Base-by-base conservation (phyloP, 768 basidiomycete species). In the Clitopilus passeckerianus region DNA sequence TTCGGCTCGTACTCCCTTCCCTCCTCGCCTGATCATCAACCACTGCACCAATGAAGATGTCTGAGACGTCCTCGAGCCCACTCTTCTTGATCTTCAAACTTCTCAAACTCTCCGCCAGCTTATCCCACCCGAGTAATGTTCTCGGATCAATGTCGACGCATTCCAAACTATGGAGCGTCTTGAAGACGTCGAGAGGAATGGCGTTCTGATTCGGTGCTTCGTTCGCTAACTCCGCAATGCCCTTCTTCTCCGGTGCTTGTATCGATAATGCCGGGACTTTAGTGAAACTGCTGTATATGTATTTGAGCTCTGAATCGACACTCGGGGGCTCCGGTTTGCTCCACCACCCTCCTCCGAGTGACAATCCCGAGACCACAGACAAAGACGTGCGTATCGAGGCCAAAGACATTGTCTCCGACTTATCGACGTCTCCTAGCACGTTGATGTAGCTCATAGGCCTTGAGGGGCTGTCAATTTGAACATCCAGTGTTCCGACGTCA, bases 251-350 rank as follows among this genome's bases (percentile, higher is more conserved):
- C 0, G 90, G 89, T 1, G 87, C 80, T 60, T 77, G 80, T 58
- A 95, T 73, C 6, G 78, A 74, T 37, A 96, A 77, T 1, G 93
- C 88, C 15, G 94, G 94, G 0, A 97, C 77, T 73, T 91, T 93
- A 46, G 93, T 97, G 76, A 96, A 93, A 68, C 87, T 84, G 69
- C 92, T 93, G 75, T 86, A 96, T 62, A 95, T 80, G 71, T 87
- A 93, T 70, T 86, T 93, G 70, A 96, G 85, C 66, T 93, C 90
- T 1, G 77, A 68, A 58, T 94, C 89, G 63, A 90, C 72, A 60
- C 68, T 80, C 10, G 81, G 83, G 35, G 81, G 82, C 59, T 85
- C 80, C 5, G 80, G 69, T 60, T 79, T 76, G 46, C 80, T 74
- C 90, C 89, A 94, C 90, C 90, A 92, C 55, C 84, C 78, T 5